Percentiles rank a stretch among this genome's conserved stretches.
These are phyloP conservation scores for Penicillium canariense DNA, from an alignment of 495 filamentous ascomycete species.

Conservation along the genomic window DNA sequence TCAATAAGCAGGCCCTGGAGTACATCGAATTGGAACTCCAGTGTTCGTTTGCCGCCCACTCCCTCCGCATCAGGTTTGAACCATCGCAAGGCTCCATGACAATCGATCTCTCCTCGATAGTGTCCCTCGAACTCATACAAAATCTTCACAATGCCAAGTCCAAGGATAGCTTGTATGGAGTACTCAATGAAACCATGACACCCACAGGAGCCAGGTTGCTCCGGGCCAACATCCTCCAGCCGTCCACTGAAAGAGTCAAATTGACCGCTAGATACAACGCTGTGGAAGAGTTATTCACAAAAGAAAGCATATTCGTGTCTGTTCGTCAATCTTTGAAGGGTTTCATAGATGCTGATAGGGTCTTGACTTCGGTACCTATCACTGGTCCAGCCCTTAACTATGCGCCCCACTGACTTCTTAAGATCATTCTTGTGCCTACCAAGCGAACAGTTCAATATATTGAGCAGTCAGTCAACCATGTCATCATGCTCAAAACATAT, in stretches of 20 bases:
- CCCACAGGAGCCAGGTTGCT: constrained; percentile 85
- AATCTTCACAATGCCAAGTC: constrained; percentile 75
- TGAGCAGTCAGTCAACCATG: constrained; percentile 80
- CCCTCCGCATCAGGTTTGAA: constrained; percentile 80
- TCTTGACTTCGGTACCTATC: constrained; percentile 32
- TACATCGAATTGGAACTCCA: constrained; percentile 69
- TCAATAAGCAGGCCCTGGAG: constrained; percentile 61
- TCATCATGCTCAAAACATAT: constrained; percentile 84
- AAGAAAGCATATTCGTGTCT: constrained; percentile 83
- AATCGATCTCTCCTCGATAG: constrained; percentile 83
- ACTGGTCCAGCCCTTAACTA: background rate
- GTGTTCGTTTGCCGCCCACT: constrained; percentile 69
- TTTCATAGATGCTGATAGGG: constrained; percentile 55
- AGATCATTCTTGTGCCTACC: constrained; percentile 68
- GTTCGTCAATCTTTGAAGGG: constrained; percentile 71
- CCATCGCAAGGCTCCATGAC: constrained; percentile 93
- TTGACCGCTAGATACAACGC: constrained; percentile 73
- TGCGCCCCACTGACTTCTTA: constrained; percentile 24
- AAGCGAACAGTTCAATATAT: constrained; percentile 62
- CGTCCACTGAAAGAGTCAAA: constrained; percentile 67
- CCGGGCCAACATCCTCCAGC: constrained; percentile 80
- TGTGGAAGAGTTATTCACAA: constrained; percentile 75
- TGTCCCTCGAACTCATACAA: constrained; percentile 84
- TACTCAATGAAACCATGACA: constrained; percentile 81
- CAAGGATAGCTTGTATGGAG: constrained; percentile 74